Percentiles rank a stretch among this genome's conserved stretches.
These are phyloP conservation scores for Gossypium davidsonii DNA, from an alignment of 441 rosid species.

Conservation along the genomic window DNA sequence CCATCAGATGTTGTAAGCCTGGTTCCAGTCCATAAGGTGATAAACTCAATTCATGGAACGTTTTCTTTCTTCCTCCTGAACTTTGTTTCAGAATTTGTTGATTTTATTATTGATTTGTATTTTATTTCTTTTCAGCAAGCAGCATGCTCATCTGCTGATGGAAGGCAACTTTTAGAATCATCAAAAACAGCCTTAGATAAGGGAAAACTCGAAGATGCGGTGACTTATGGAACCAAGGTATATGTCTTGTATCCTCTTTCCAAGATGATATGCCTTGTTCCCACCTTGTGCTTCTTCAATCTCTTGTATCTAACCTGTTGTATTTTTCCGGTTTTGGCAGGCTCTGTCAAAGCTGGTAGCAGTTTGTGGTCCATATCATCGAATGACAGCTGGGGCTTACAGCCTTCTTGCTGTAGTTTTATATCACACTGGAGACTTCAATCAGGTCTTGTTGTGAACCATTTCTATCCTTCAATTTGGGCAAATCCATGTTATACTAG, in stretches of 20 bases:
- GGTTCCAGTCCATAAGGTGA: constrained; percentile 68
- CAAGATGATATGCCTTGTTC: neutral
- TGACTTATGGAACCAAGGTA: constrained; percentile 67
- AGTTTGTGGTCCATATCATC: constrained; percentile 71
- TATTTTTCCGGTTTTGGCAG: constrained; percentile 30
- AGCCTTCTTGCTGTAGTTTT: constrained; percentile 75
- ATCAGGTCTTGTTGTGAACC: constrained; percentile 47
- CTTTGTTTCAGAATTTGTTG: constrained; percentile 11
- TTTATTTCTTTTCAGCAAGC: constrained; percentile 41
- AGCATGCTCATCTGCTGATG: constrained; percentile 77
- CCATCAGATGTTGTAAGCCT: constrained; percentile 59
- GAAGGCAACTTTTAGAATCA: constrained; percentile 69
- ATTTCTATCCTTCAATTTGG: neutral
- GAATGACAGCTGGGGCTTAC: constrained; percentile 81
- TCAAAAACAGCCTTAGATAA: constrained; percentile 76
- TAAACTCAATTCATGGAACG: neutral
- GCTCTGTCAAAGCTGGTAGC: constrained; percentile 73
- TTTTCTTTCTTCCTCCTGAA: neutral
- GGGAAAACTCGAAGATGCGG: constrained; percentile 83
- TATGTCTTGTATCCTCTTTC: constrained; percentile 10
- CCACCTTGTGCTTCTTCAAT: constrained; percentile 10
- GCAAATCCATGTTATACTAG: neutral
- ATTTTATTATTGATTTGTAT: constrained; percentile 3
- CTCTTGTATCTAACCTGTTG: constrained; percentile 16
- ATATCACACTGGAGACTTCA: constrained; percentile 76